Base-by-base conservation (phyloP, 768 basidiomycete genomes). In the Xerocomus spinulosus region DNA sequence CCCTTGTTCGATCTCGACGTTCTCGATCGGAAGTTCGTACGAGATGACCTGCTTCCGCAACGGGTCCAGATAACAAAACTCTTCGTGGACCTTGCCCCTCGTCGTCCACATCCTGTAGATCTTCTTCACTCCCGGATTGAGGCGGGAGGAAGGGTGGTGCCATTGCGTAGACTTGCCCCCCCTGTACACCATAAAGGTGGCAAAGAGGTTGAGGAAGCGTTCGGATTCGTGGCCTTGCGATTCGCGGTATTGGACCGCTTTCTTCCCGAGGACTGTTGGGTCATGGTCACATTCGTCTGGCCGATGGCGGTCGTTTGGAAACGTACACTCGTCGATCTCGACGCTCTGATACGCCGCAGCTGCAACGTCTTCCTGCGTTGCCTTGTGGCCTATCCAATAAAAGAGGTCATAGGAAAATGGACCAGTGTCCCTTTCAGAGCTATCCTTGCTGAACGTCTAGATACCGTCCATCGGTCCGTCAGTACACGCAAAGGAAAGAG, bases 331-430 rank as follows among this genome's bases (percentile, higher is more conserved):
- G 50, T 84, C 83, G 2, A 82, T 68, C 58, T 83, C 82, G 10
- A 83, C 80, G 6, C 80, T 80, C 70, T 82, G 83, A 60, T 81
- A 83, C 4, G 79, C 80, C 9, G 80, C 81, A 5, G 79, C 81
- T 2, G 76, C 79, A 13, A 65, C 79, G 58, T 84, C 81, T 50
- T 83, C 80, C 55, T 80, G 77, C 18, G 70, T 76, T 1, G 81
- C 82, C 42, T 79, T 67, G 46, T 73, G 65, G 12, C 83, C 81
- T 4, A 83, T 66, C 81, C 81, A 84, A 60, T 83, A 83, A 60
- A 84, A 81, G 24, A 85, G 68, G 59, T 84, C 72, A 55, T 78
- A 81, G 0, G 73, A 77, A 14, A 81, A 61, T 6, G 69, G 58
- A 15, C 9, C 38, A 10, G 13, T 28, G 5, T 6, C 4, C 17